Percentiles rank a stretch among this genome's conserved stretches.
These are phyloP conservation scores for Mycena belliarum DNA, from an alignment of 768 basidiomycete genomes.

Conservation along the genomic window DNA sequence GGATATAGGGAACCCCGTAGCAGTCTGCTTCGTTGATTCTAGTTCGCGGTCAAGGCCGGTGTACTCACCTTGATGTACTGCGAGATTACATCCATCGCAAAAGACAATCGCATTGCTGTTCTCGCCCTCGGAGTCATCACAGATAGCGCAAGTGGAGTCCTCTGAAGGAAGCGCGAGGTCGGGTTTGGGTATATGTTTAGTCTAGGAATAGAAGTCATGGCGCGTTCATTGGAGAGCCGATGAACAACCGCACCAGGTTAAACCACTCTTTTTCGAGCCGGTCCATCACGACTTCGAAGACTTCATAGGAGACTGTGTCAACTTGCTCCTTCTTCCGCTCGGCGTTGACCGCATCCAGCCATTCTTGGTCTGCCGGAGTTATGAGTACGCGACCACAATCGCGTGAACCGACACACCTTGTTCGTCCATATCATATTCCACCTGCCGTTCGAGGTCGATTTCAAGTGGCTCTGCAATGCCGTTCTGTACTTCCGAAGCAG, in stretches of 20 bases:
- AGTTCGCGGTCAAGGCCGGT: not conserved
- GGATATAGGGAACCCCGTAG: conserved; percentile 98
- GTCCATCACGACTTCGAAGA: conserved; percentile 97
- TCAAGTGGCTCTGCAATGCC: conserved; percentile 78
- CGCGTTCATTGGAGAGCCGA: not conserved
- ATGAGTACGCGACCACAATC: not conserved
- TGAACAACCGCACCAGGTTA: conserved; percentile 70
- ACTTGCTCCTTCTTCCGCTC: conserved; percentile 79
- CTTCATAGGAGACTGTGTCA: conserved; percentile 75
- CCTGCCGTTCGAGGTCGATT: conserved; percentile 85
- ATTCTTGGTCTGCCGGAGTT: conserved; percentile 75
- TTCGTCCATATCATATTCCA: conserved; percentile 99
- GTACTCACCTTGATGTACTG: conserved; percentile 93
- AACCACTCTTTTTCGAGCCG: conserved; percentile 99
- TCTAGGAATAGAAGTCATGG: conserved; percentile 46
- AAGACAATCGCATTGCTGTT: conserved; percentile 99
- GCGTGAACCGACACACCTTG: conserved; percentile 62
- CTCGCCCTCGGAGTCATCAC: conserved; percentile 98
- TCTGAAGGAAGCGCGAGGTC: conserved; percentile 88
- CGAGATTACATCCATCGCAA: conserved; percentile 97
- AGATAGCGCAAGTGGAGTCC: conserved; percentile 95
- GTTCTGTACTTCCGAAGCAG: conserved; percentile 10
- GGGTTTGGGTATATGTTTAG: conserved; percentile 90
- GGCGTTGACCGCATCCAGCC: conserved; percentile 83
- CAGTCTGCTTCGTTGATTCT: conserved; percentile 62